Conservation (phyloP, 192 early-diverging fungal species). For the Chytriomyces sp. region DNA sequence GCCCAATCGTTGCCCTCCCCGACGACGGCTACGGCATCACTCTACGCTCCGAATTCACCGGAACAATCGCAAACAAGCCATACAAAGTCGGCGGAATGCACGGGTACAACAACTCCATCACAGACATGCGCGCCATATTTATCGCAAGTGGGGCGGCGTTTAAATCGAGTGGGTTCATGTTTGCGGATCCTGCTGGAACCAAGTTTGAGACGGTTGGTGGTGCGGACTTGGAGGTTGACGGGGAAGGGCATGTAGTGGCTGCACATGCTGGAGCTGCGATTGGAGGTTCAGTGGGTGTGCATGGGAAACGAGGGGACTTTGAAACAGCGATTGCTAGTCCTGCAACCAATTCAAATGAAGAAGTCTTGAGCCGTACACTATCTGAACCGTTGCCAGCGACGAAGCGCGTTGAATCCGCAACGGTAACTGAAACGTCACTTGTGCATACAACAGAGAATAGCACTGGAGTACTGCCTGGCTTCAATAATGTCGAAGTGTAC, state of each 20-base stretch:
- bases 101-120: conserved; percentile 78
- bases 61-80: conserved; percentile 7
- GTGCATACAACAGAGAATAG: too few relatives aligned
- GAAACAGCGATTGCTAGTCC: neutral
- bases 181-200: neutral
- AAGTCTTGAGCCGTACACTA: neutral
- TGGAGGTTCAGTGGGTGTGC: neutral
- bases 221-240: neutral
- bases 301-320: neutral
- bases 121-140: conserved; percentile 85
- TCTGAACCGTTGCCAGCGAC: too few relatives aligned
- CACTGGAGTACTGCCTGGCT: conserved; percentile 46
- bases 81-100: conserved; percentile 67
- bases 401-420: too few relatives aligned
- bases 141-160: conserved; percentile 77
- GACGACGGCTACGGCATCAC: conserved; percentile 49
- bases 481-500: conserved; percentile 79
- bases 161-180: neutral
- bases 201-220: conserved; percentile 5
- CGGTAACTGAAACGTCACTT: too few relatives aligned
- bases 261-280: conserved; percentile 21
- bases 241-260: conserved; percentile 1
- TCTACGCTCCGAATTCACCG: conserved; percentile 16
- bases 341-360: neutral
- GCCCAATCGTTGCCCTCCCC: conserved; percentile 74